Percentiles rank a stretch among this genome's conserved stretches.
These are phyloP conservation scores for Leptodontidium sp. DNA, from an alignment of 2,329 filamentous ascomycete species.

Conservation along the genomic window DNA sequence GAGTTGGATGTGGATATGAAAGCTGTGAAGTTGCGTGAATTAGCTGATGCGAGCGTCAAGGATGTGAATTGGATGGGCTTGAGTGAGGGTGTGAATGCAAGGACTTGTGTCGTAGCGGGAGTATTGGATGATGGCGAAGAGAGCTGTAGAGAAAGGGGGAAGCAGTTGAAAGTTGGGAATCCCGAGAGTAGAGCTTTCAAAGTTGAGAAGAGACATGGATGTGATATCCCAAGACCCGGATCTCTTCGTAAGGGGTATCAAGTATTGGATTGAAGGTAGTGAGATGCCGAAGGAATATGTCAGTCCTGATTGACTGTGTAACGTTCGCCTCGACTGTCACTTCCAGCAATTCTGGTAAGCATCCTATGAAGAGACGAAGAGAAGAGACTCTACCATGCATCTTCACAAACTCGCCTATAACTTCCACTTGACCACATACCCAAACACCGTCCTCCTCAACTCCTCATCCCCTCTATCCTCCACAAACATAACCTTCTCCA, in stretches of 20 bases:
- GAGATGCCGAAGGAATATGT: conserved; percentile 10
- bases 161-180: conserved; percentile 8
- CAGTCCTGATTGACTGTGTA: background rate
- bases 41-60: background rate
- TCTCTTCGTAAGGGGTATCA: conserved; percentile 19
- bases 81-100: background rate
- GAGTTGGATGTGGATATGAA: conserved; percentile 16
- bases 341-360: background rate
- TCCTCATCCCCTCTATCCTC: conserved; percentile 86
- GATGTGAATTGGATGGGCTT: conserved; percentile 8
- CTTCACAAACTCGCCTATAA: background rate
- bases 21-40: background rate
- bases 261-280: conserved; percentile 8
- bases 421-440: conserved; percentile 44
- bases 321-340: background rate
- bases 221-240: conserved; percentile 21
- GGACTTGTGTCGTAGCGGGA: conserved; percentile 19
- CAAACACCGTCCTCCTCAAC: conserved; percentile 76
- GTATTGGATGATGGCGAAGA: conserved; percentile 2
- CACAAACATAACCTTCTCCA: conserved; percentile 90
- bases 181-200: conserved; percentile 19
- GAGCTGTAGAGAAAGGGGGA: conserved; percentile 5
- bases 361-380: background rate
- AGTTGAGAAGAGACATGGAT: conserved; percentile 12
- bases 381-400: background rate